Base-by-base conservation (phyloP, 176 grass and related monocot genomes). In the Oropetium thomaeum region DNA sequence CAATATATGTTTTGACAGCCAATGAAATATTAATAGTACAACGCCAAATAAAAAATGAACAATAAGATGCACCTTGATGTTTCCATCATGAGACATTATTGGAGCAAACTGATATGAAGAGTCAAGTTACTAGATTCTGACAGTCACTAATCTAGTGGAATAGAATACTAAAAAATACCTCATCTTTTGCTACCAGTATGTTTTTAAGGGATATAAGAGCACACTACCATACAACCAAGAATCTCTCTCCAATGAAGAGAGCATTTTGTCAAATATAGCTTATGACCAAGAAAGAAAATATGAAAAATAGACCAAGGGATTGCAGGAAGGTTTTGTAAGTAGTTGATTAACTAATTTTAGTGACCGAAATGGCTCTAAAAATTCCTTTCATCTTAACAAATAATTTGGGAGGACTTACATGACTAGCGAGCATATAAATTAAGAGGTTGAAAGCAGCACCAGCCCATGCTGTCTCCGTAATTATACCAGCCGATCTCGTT, bases 341-440 rank as follows among this genome's bases (percentile, higher is more conserved):
- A 20, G 14, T 59, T 80, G 53, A 22, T 63, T 62, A 59, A 47
- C 28, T 43, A 42, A 70, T 30, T 63, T 53, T 22, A 40, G 32
- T 54, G 4, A 23, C 17, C 3, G 42, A 58, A 75, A 67, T 4
- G 16, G 19, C 14, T 69, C 66, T 38, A 58, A 52, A 74, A 80
- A 27, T 8, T 65, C 35, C 22, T 37, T 76, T 69, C 58, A 64
- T 81, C 26, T 62, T 42, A 28, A 67, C 43, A 34, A 74, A 69
- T 39, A 40, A 67, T 5, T 61, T 5, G 2, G 66, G 75, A 54
- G 28, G 70, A 82, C 86, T 94, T 88, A 95, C 96, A 90, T 99
- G 91, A 83, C 96, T 98, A 35, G 96, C 87, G 22, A 99, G 96
- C 96, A 99, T 92, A 84, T 99, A 99, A 82, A 99, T 88, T 81